Evolutionary conservation across 2,329 filamentous ascomycete species (phyloP).

Genomic region (Pseudovirgaria hyperparasitica): DNA sequence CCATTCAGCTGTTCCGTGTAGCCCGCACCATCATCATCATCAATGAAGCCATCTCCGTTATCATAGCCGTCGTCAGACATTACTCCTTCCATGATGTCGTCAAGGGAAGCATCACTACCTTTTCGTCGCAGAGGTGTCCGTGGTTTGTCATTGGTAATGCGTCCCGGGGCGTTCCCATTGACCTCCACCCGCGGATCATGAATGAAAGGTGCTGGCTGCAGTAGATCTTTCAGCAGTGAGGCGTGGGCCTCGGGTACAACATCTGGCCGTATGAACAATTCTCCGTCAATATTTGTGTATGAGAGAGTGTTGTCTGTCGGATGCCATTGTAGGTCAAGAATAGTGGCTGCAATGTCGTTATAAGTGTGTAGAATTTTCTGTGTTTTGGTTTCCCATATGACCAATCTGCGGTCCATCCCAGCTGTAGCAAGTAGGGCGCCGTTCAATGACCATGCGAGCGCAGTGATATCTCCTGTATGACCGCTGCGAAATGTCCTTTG

Average conservation of each 20-base stretch:
- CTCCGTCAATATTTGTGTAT: conserved; percentile 85
- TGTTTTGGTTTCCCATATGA: conserved; percentile 82
- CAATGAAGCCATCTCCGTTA: conserved; percentile 67
- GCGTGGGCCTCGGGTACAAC: conserved; percentile 41
- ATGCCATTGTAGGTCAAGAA: conserved; percentile 84
- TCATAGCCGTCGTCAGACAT: conserved; percentile 37
- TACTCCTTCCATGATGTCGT: conserved; percentile 58
- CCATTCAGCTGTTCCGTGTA: conserved; percentile 54
- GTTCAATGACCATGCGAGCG: conserved; percentile 87
- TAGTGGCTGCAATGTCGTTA: conserved; percentile 58
- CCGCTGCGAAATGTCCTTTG: conserved; percentile 68
- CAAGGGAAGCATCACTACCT: conserved; percentile 63
- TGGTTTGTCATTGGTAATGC: conserved; percentile 42
- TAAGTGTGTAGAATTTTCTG: conserved; percentile 68
- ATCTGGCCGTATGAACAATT: conserved; percentile 78
- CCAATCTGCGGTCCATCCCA: conserved; percentile 46
- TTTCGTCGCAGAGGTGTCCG: conserved; percentile 36
- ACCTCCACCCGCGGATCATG: conserved; percentile 64
- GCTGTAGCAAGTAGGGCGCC: conserved; percentile 67
- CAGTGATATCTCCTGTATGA: conserved; percentile 74
- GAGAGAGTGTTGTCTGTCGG: conserved; percentile 77
- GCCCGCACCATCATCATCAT: conserved; percentile 89
- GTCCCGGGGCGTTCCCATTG: conserved; percentile 49
- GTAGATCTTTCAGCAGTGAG: conserved; percentile 34
- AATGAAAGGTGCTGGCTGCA: conserved; percentile 74